Conservation (phyloP, 257 asterid species). For the Plectranthus barbatus region DNA sequence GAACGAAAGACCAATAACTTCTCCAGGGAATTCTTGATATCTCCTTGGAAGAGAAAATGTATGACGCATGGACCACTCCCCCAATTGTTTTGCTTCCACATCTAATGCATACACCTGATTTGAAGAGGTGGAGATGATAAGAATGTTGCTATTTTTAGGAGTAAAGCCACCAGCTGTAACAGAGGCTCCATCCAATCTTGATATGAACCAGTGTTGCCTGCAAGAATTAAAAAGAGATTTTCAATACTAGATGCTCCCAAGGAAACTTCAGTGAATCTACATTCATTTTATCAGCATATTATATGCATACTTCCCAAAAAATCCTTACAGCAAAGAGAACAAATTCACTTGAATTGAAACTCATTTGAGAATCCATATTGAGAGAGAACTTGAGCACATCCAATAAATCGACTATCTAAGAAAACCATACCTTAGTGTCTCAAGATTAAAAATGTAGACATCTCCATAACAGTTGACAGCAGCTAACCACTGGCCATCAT, state of each 20-base stretch:
- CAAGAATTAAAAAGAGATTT: background rate
- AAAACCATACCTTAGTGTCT: slow-evolving; percentile 53
- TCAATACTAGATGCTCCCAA: background rate
- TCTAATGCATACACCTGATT: slow-evolving; percentile 89
- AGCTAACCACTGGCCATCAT: slow-evolving; percentile 84
- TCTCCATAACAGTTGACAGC: slow-evolving; percentile 89
- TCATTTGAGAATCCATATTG: background rate
- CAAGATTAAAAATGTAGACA: slow-evolving; percentile 71
- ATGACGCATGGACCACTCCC: slow-evolving; percentile 81
- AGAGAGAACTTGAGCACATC: background rate
- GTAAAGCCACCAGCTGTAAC: slow-evolving; percentile 91
- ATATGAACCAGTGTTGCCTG: slow-evolving; percentile 98
- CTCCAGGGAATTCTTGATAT: slow-evolving; percentile 98
- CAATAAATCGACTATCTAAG: background rate
- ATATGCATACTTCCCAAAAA: background rate
- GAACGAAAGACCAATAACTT: slow-evolving; percentile 90
- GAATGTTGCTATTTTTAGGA: slow-evolving; percentile 65
- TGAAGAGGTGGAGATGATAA: slow-evolving; percentile 73
- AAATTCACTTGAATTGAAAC: background rate
- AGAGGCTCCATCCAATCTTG: slow-evolving; percentile 92
- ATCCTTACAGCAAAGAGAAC: background rate
- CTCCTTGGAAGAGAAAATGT: slow-evolving; percentile 76
- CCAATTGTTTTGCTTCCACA: slow-evolving; percentile 90
- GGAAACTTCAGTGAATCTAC: background rate
- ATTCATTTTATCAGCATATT: background rate